A percentile compares a stretch with the other conserved stretches of the same genome.
phyloP scores from a whole-genome alignment of 202 grass and related monocot genomes.

The Saccharum hybrid region DNA sequence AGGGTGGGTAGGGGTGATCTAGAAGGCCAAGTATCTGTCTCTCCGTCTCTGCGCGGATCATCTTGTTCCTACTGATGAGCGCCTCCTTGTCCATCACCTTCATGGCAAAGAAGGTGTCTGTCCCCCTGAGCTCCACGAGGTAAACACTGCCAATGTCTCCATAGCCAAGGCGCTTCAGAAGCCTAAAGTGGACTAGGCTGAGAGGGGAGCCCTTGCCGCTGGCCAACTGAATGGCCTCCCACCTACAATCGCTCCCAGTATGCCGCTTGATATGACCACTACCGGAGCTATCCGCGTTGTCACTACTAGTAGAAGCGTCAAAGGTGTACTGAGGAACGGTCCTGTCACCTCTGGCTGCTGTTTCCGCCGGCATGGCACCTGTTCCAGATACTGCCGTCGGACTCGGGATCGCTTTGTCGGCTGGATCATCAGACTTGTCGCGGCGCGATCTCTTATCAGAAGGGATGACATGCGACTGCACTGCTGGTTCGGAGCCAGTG shows the following conservation, averaged over 20 bases:
- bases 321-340: background rate
- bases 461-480: conserved; percentile 30
- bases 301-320: conserved; percentile 14
- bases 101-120: conserved; percentile 64
- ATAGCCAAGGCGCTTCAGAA: conserved; percentile 77
- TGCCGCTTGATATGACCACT: conserved; percentile 55
- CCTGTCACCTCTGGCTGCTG: background rate
- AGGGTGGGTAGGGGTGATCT: conserved; percentile 77
- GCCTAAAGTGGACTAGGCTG: conserved; percentile 64
- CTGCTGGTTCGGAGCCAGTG: conserved; percentile 20
- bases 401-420: conserved; percentile 13
- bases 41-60: conserved; percentile 69
- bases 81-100: conserved; percentile 90
- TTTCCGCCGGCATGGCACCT: background rate
- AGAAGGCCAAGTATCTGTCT: conserved; percentile 71
- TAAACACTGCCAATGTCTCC: conserved; percentile 84
- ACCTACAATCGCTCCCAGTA: conserved; percentile 68
- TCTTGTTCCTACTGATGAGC: conserved; percentile 76
- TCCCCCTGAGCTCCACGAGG: conserved; percentile 70
- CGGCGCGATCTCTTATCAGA: conserved; percentile 36
- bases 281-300: conserved; percentile 44
- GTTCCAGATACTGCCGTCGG: conserved; percentile 15
- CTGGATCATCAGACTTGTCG: conserved; percentile 49
- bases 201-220: conserved; percentile 57
- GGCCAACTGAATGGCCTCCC: conserved; percentile 65